Base-by-base conservation (phyloP, 2,329 filamentous ascomycete species). In the Aspergillus tubingensis region DNA sequence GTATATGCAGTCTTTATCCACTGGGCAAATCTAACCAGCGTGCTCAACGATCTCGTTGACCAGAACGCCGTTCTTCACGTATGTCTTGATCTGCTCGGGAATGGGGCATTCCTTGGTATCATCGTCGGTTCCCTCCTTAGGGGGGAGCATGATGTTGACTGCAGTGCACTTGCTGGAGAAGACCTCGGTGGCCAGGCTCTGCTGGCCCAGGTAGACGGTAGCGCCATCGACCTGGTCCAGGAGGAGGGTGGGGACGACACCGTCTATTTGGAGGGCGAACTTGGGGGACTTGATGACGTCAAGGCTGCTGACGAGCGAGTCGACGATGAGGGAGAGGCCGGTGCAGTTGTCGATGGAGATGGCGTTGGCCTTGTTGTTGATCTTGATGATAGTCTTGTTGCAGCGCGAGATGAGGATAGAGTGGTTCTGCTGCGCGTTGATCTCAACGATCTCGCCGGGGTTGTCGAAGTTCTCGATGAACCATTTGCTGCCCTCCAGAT, bases 31-130 rank as follows among this genome's bases (percentile, higher is more conserved):
- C 63, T 83, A 97, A 59, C 94, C 93, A 65, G 91, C 87, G 79
- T 98, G 94, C 71, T 95, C 92, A 17, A 99, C 95, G 76, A 99
- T 98, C 83, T 98, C 94, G 72, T 88, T 96, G 27, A 94, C 85
- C 64, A 98, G 74, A 65, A 90, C 87, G 21, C 91, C 90, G 77
- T 92, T 81, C 76, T 88, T 91, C 81, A 86, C 83, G 84, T 83
- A 91, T 82, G 73, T 92, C 86, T 92, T 88, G 71, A 97, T 90
- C 82, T 99, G 95, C 72, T 93, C 91, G 0, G 95, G 95, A 61
- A 98, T 77, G 0, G 95, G 88, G 56, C 91, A 85, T 79, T 99
- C 95, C 75, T 88, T 89, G 75, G 91, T 96, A 72, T 99, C 95
- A 13, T 88, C 91, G 30, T 89, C 86, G 2, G 78, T 86, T 27